Conservation (phyloP, 208 protist genomes). For the Wallacemonas sp. region DNA sequence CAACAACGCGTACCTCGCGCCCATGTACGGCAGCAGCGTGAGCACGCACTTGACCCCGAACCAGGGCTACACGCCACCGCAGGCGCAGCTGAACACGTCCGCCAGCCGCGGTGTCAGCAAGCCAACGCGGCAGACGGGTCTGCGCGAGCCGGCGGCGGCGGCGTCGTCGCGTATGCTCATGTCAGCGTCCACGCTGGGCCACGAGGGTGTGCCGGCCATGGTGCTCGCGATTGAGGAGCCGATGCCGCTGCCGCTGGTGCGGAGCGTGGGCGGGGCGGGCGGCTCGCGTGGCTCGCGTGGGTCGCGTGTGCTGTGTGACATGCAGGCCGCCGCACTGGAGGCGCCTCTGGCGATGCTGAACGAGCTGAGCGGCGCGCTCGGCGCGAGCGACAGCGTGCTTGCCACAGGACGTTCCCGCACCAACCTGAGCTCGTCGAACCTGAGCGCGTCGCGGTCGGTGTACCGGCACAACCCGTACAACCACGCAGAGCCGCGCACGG, state of each 20-base stretch:
- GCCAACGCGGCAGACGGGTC: not conserved
- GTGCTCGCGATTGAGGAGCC: conserved; percentile 4
- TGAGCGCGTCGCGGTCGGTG: conserved; percentile 9
- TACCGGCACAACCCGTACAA: conserved; percentile 15
- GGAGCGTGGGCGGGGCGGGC: not conserved
- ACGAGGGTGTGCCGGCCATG: conserved; percentile 10
- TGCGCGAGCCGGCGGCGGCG: not conserved
- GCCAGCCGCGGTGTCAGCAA: not conserved
- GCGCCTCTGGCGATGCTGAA: no score
- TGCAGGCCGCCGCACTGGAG: not conserved
- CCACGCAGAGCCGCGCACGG: conserved; percentile 1
- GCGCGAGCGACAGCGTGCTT: not conserved
- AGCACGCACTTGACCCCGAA: not conserved
- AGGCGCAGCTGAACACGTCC: not conserved
- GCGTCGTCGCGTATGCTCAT: not conserved
- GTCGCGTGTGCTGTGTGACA: not conserved
- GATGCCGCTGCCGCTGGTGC: not conserved
- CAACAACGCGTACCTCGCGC: not conserved
- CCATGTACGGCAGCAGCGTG: not conserved
- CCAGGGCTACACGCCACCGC: not conserved
- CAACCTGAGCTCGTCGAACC: conserved; percentile 11
- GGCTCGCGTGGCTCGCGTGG: not conserved
- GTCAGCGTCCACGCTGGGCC: not conserved
- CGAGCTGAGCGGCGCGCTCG: conserved; percentile 1
- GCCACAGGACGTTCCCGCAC: not conserved